Evolutionary conservation across 2,329 filamentous ascomycete genomes (phyloP).

Genomic region (Diatrype stigma): DNA sequence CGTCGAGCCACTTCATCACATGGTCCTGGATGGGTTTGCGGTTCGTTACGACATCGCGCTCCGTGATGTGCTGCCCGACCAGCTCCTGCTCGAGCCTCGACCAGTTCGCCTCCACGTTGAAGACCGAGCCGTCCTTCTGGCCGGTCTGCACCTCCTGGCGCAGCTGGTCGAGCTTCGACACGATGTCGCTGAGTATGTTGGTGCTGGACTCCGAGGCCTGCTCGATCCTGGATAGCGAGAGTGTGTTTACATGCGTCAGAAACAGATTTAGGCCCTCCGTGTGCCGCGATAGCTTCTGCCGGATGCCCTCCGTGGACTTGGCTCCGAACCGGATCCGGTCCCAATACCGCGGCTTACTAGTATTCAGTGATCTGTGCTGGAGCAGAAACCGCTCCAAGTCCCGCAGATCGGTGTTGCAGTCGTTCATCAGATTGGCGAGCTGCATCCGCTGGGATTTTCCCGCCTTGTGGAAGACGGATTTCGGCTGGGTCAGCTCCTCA

Average conservation of each 20-base stretch:
- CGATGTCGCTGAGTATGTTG: slow-evolving; percentile 1
- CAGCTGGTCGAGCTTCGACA: not conserved
- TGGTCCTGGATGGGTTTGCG: slow-evolving; percentile 1
- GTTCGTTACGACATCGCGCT: slow-evolving; percentile 1
- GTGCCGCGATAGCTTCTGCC: slow-evolving; percentile 1
- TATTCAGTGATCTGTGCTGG: slow-evolving; percentile 1
- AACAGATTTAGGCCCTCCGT: slow-evolving; percentile 1
- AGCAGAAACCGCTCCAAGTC: slow-evolving; percentile 1
- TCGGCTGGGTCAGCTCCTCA: not conserved
- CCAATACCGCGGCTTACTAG: not conserved
- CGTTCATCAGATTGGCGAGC: not conserved
- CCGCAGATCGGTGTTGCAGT: slow-evolving; percentile 1
- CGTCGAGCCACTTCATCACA: not conserved
- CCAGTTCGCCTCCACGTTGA: not conserved
- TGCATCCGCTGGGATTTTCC: slow-evolving; percentile 1
- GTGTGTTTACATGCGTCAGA: slow-evolving; percentile 1
- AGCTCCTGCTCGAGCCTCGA: not conserved
- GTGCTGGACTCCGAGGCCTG: slow-evolving; percentile 2
- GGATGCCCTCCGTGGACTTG: not conserved
- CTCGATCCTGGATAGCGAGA: slow-evolving; percentile 1
- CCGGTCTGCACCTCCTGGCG: slow-evolving; percentile 1
- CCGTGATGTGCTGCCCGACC: not conserved
- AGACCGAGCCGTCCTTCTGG: not conserved
- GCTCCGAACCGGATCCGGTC: not conserved
- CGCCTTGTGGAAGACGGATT: slow-evolving; percentile 2